A percentile compares a stretch with the other conserved stretches of the same genome.
Conservation (phyloP, 805 yeast genomes). For the Myxozyma monticola region DNA sequence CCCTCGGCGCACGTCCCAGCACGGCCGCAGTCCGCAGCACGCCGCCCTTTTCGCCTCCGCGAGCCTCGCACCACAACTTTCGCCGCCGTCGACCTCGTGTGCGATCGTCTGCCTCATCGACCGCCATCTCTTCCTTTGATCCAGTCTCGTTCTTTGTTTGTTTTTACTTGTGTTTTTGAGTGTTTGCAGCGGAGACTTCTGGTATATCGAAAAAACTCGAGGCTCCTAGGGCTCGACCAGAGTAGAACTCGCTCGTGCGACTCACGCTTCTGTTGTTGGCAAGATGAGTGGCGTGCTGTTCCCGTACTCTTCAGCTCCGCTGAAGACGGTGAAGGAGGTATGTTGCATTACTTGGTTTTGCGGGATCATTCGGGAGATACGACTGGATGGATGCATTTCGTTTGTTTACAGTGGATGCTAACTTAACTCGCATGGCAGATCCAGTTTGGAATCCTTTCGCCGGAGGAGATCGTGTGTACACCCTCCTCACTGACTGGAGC, state of each 20-base stretch:
- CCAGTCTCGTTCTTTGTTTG: not conserved
- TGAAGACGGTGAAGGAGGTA: conserved; percentile 95
- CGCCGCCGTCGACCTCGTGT: conserved; percentile 1
- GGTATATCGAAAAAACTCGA: not conserved
- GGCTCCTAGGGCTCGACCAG: conserved; percentile 8
- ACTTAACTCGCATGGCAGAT: conserved; percentile 54
- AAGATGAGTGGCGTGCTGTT: conserved; percentile 42
- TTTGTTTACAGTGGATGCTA: not conserved
- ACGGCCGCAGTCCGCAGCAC: conserved; percentile 4
- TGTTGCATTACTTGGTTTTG: conserved; percentile 34
- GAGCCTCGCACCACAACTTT: not conserved
- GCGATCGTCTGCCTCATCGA: not conserved
- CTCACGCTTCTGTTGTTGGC: conserved; percentile 5
- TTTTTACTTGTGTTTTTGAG: not conserved
- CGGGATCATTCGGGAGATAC: not conserved
- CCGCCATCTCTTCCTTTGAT: not conserved
- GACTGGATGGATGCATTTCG: not conserved
- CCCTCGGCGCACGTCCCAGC: conserved; percentile 4
- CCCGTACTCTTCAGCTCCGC: conserved; percentile 97
- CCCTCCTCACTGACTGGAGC: not conserved
- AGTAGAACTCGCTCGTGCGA: conserved; percentile 4
- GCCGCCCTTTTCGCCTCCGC: conserved; percentile 1
- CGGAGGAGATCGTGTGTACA: conserved; percentile 75
- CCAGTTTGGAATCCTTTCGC: conserved; percentile 96
- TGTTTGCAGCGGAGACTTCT: not conserved